Evolutionary conservation across 148 eudicot genomes (phyloP).

Genomic region (Nepenthes mirabilis): DNA sequence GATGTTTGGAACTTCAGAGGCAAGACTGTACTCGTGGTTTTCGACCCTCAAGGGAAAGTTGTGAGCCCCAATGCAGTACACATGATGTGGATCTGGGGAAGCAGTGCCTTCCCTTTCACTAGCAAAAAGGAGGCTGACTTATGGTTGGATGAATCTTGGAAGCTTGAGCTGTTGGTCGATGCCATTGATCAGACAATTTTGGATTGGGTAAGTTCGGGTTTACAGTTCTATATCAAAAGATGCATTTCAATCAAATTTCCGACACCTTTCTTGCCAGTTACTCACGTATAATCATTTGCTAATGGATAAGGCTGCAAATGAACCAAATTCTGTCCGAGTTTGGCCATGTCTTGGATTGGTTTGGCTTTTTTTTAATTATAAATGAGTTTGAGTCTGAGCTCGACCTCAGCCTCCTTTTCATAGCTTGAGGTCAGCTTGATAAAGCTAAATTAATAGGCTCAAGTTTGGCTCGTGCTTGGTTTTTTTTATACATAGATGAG

Average conservation of each 20-base stretch:
- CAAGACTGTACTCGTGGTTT: slow-evolving; percentile 48
- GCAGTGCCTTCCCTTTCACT: slow-evolving; percentile 57
- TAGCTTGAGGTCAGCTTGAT: too few species aligned
- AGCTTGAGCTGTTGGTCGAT: slow-evolving; percentile 42
- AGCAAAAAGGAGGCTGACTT: slow-evolving; percentile 32
- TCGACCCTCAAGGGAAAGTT: slow-evolving; percentile 49
- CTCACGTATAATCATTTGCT: too few species aligned
- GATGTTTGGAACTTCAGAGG: slow-evolving; percentile 42
- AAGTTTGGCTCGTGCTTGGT: too few species aligned
- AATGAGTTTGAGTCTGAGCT: too few species aligned
- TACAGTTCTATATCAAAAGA: neutral
- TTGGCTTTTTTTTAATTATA: too few species aligned
- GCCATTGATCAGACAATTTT: slow-evolving; percentile 33
- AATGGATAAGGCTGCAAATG: too few species aligned
- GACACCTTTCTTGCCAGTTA: neutral
- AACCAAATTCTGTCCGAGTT: too few species aligned
- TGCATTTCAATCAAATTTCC: neutral
- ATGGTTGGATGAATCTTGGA: slow-evolving; percentile 60
- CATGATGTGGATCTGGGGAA: slow-evolving; percentile 82
- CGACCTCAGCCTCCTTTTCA: too few species aligned
- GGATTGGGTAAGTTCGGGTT: slow-evolving; percentile 27
- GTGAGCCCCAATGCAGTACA: slow-evolving; percentile 57
- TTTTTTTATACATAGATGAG: too few species aligned
- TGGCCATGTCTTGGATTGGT: too few species aligned
- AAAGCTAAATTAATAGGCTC: too few species aligned